Evolutionary conservation across 768 basidiomycete species (phyloP).

Genomic region (Clitopilus passeckerianus): DNA sequence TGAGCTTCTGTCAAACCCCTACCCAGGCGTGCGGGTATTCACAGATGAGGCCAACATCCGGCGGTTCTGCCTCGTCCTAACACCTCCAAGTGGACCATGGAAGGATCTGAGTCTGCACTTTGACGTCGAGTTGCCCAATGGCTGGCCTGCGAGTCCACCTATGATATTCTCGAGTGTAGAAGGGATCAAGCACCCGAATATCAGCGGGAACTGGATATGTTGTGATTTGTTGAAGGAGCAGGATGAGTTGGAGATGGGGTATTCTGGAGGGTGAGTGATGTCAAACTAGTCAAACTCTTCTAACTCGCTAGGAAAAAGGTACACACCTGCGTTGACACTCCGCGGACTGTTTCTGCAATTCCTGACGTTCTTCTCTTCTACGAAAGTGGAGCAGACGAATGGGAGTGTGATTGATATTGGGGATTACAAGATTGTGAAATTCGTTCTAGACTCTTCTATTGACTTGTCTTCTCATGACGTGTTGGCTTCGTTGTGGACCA

Average conservation of each 20-base stretch:
- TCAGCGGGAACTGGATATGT: slow-evolving; percentile 33
- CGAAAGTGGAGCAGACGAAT: slow-evolving; percentile 30
- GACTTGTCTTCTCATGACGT: neutral
- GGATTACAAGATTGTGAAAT: slow-evolving; percentile 18
- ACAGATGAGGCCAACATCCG: slow-evolving; percentile 35
- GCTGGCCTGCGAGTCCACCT: slow-evolving; percentile 35
- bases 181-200: slow-evolving; percentile 36
- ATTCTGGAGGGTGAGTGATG: slow-evolving; percentile 26
- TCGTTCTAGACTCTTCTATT: slow-evolving; percentile 12
- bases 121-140: slow-evolving; percentile 28
- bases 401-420: slow-evolving; percentile 22
- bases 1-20: slow-evolving; percentile 35
- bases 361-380: slow-evolving; percentile 33
- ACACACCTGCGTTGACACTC: slow-evolving; percentile 40
- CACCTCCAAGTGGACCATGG: slow-evolving; percentile 40
- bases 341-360: slow-evolving; percentile 42
- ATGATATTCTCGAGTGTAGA: slow-evolving; percentile 24
- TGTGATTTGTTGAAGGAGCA: slow-evolving; percentile 34
- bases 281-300: neutral
- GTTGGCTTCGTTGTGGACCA: neutral
- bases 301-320: slow-evolving; percentile 6
- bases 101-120: slow-evolving; percentile 36
- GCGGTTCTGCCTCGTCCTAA: slow-evolving; percentile 36
- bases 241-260: slow-evolving; percentile 19
- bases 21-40: slow-evolving; percentile 38